Base-by-base conservation (phyloP, 805 yeast genomes). In the Spathaspora hagerdaliae region DNA sequence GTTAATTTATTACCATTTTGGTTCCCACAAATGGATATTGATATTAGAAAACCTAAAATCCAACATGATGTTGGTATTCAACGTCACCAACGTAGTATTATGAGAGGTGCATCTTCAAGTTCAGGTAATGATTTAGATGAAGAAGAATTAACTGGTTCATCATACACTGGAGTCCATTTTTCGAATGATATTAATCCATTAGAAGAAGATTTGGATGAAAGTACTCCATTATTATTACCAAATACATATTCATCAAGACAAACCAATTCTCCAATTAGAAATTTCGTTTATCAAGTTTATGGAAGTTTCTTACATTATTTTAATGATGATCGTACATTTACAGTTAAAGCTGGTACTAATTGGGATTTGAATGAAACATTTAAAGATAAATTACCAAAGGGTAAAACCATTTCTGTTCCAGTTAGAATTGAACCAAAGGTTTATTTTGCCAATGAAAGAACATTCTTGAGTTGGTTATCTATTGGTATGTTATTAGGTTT, bases 381-480 rank as follows among this genome's bases (percentile, higher is more conserved):
- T 75, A 81, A 56, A 45, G 75, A 83, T 51, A 69, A 65, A 48
- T 86, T 94, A 9, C 98, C 99, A 19, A 82, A 86, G 36, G 99
- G 98, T 1, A 91, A 90, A 65, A 76, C 78, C 38, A 87, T 94
- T 48, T 81, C 90, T 58, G 94, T 94, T 7, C 99, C 98, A 2
- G 95, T 94, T 34, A 80, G 99, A 58, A 91, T 94, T 33, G 99
- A 94, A 67, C 99, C 99, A 47, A 94, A 94, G 70, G 99, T 94
- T n/a, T 94, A 94, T 64, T 94, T 94, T 67, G 99, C 99, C 6
- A 89, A 96, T 24, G 99, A 94, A 66, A 82, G 99, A 69, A 94
- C 99, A 0, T 92, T 83, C 60, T 74, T 94, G 51, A 81, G 95
- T 36, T 94, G 99, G 99, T 70, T 92, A 45, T 91, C 96, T 36